Evolutionary conservation across 371 early-diverging fungal genomes (phyloP).

Genomic region (Mucor irregularis): DNA sequence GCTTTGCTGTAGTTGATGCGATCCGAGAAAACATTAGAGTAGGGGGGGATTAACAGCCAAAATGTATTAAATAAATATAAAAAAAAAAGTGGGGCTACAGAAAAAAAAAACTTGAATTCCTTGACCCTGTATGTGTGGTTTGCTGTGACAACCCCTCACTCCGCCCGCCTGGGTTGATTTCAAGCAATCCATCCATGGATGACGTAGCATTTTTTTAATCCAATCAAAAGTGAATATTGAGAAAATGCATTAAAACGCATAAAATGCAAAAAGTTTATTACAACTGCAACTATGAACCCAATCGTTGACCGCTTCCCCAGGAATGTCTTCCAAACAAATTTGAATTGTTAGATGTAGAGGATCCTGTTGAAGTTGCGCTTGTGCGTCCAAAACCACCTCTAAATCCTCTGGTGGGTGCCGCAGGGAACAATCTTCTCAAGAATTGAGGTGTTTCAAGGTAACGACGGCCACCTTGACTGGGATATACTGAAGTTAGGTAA

Average conservation of each 20-base stretch:
- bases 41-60: constrained; percentile 25
- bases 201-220: constrained; percentile 8
- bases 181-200: no score
- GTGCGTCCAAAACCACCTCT: constrained; percentile 14
- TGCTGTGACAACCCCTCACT: constrained; percentile 1
- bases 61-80: constrained; percentile 8
- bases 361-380: constrained; percentile 1
- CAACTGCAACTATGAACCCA: constrained; percentile 35
- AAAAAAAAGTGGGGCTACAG: constrained; percentile 7
- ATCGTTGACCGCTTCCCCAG: constrained; percentile 53
- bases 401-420: constrained; percentile 6
- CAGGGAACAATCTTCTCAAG: constrained; percentile 50
- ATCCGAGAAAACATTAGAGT: constrained; percentile 56
- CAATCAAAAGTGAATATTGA: not conserved
- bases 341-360: not conserved
- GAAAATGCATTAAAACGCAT: no score
- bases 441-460: constrained; percentile 56
- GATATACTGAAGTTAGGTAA: constrained; percentile 54
- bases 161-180: constrained; percentile 1
- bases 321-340: constrained; percentile 35
- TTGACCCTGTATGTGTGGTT: constrained; percentile 2
- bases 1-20: constrained; percentile 45
- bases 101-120: constrained; percentile 3
- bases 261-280: no score
- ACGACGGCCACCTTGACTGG: constrained; percentile 57